Percentiles rank a stretch among this genome's conserved stretches.
Conservation (phyloP, 1,284 basidiomycete genomes). For the Thecaphora frezii region DNA sequence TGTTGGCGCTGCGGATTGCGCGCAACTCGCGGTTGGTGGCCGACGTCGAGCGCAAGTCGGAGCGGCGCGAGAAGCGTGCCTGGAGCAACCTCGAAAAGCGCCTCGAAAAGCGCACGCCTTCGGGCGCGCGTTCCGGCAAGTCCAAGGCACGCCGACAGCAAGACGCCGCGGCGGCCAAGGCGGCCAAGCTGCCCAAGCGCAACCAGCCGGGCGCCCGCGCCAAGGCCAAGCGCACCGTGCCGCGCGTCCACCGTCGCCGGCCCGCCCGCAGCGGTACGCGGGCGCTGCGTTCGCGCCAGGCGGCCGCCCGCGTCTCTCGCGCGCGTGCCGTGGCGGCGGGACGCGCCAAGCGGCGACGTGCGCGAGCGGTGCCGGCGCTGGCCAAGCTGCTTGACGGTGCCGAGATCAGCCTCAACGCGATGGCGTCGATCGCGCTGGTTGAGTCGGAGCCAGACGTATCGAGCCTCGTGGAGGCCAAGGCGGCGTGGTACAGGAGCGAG, state of each 20-base stretch:
- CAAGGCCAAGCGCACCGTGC: constrained; percentile 18
- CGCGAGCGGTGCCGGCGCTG: constrained; percentile 52
- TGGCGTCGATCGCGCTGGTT: constrained; percentile 48
- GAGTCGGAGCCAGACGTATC: constrained; percentile 56
- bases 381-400: constrained; percentile 50
- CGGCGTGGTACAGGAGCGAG: constrained; percentile 51
- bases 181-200: constrained; percentile 14
- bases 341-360: constrained; percentile 38
- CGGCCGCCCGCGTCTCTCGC: constrained; percentile 22
- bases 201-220: constrained; percentile 30
- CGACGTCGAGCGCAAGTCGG: constrained; percentile 47
- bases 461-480: constrained; percentile 54
- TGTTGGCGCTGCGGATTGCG: constrained; percentile 49
- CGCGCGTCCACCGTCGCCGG: constrained; percentile 17
- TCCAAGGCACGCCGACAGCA: constrained; percentile 4
- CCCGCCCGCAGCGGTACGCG: constrained; percentile 46
- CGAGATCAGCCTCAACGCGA: constrained; percentile 45
- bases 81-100: constrained; percentile 29
- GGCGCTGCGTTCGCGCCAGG: constrained; percentile 21
- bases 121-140: background rate
- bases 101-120: constrained; percentile 1
- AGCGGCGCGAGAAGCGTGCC: constrained; percentile 48
- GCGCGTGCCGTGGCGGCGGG: constrained; percentile 28
- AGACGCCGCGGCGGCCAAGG: constrained; percentile 17
- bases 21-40: constrained; percentile 48